phyloP scores from a whole-genome alignment of 768 basidiomycete genomes.

The Leccinellum albellum region DNA sequence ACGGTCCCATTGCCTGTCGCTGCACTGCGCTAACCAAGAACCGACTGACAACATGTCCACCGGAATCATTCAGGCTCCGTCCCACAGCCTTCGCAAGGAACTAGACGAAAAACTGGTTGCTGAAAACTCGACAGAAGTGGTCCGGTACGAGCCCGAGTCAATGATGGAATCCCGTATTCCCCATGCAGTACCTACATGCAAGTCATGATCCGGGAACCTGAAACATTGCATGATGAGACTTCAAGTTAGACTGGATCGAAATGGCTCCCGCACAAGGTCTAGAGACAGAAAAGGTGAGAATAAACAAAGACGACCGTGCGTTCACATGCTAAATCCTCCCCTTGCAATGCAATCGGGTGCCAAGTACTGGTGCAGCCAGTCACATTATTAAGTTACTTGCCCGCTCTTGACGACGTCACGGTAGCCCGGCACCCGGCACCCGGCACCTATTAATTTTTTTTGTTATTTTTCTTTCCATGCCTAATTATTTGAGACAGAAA shows the following conservation, averaged over 20 bases:
- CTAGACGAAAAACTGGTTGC: background rate
- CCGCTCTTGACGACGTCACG: slow-evolving; percentile 4
- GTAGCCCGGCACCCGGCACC: background rate
- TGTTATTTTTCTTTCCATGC: background rate
- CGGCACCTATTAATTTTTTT: too few relatives aligned
- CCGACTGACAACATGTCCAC: background rate
- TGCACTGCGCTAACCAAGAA: background rate
- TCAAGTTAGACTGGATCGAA: background rate
- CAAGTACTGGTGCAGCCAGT: background rate
- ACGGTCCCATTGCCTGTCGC: background rate
- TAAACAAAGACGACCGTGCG: background rate
- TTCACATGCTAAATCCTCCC: background rate
- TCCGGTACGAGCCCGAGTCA: background rate
- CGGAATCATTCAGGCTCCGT: background rate
- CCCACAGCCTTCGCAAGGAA: background rate
- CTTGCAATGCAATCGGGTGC: slow-evolving; percentile 1
- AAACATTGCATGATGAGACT: background rate
- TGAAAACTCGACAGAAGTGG: background rate
- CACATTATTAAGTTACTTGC: background rate
- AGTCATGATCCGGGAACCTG: background rate
- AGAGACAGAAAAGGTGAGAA: background rate
- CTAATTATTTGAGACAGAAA: background rate
- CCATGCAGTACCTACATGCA: background rate
- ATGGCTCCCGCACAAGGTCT: background rate
- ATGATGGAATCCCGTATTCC: background rate